These are phyloP conservation scores for Fragosphaeria purpurea DNA, from an alignment of 2,329 filamentous ascomycete species.

Conservation along the genomic window DNA sequence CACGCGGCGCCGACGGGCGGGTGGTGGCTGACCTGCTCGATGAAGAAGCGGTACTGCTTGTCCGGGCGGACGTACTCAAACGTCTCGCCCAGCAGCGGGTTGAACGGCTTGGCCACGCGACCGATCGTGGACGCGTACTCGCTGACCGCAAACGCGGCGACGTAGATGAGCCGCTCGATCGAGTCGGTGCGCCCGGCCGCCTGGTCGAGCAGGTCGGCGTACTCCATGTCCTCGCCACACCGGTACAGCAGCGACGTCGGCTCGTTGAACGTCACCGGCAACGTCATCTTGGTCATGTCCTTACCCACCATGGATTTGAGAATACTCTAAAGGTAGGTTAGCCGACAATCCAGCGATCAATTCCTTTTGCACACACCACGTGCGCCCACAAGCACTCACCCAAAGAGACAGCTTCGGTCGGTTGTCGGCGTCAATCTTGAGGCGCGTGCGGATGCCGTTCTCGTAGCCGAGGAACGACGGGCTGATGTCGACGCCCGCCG, in stretches of 20 bases:
- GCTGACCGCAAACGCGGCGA: slow-evolving; percentile 89
- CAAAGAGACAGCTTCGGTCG: slow-evolving; percentile 90
- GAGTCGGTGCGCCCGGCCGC: slow-evolving; percentile 80
- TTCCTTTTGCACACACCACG: too few species aligned
- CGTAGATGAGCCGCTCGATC: slow-evolving; percentile 85
- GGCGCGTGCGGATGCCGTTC: slow-evolving; percentile 65
- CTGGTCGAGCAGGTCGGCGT: slow-evolving; percentile 80
- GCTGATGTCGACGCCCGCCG: slow-evolving; percentile 52
- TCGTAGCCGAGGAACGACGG: slow-evolving; percentile 85
- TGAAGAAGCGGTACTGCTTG: slow-evolving; percentile 96
- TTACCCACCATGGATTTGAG: slow-evolving; percentile 99
- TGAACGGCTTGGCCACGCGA: slow-evolving; percentile 96
- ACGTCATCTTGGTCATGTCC: slow-evolving; percentile 99
- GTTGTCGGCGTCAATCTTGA: slow-evolving; percentile 87
- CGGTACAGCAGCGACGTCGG: slow-evolving; percentile 91
- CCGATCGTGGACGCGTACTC: slow-evolving; percentile 96
- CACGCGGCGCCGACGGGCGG: slow-evolving; percentile 88
- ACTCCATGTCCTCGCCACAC: slow-evolving; percentile 96
- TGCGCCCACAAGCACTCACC: slow-evolving; percentile 46
- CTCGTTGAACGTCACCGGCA: slow-evolving; percentile 97
- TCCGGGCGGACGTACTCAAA: slow-evolving; percentile 94
- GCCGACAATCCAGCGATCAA: too few species aligned
- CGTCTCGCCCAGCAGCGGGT: slow-evolving; percentile 89
- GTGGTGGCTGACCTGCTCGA: slow-evolving; percentile 97
- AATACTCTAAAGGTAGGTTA: slow-evolving; percentile 55